Evolutionary conservation across 495 filamentous ascomycete genomes (phyloP), one percentile per base, ranked within the genome.

Genomic region (Neurospora africana): DNA sequence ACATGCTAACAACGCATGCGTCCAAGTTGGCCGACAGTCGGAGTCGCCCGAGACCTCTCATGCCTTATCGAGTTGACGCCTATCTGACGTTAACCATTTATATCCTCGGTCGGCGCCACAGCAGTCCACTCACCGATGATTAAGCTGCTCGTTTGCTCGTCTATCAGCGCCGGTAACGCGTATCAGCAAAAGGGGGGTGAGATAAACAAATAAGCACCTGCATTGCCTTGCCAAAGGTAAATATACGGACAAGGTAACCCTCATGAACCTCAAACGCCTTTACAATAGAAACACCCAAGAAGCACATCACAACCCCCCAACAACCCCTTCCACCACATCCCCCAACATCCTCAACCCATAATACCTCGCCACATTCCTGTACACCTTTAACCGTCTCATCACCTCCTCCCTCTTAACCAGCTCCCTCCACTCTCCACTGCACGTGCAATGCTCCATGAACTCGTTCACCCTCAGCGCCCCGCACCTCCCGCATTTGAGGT

Each of bases 401-500:
- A 94, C 83, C 43, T 91, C 92, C n/a, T 87, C 89, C 75, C 86
- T 86, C 77, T 90, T 85, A 70, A 94, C 82, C 35, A 88, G 93
- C 72, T 87, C 87, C 19, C 82, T 86, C 95, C 95, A 99, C 58
- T 82, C 85, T 8, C 96, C 95, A 68, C 91, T 91, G 83, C 95
- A 99, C 35, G 90, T 91, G 80, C 95, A 99, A 82, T 98, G 95
- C 81, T 98, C 95, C 90, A 94, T 91, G 78, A 98, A 96, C 76
- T 97, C 95, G 82, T 95, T 98, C 47, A 91, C 85, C 80, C 93
- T 85, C 40, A 92, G 74, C 67, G 83, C 82, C 8, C 83, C 82
- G 78, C 91, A 93, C 77, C 89, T 88, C 38, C 78, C 84, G 74
- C 95, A 99, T 79, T 93, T 93, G 65, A 98, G 82, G 80, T 99